Evolutionary conservation across 2,329 filamentous ascomycete genomes (phyloP).

Genomic region (Colletotrichum gigasporum): DNA sequence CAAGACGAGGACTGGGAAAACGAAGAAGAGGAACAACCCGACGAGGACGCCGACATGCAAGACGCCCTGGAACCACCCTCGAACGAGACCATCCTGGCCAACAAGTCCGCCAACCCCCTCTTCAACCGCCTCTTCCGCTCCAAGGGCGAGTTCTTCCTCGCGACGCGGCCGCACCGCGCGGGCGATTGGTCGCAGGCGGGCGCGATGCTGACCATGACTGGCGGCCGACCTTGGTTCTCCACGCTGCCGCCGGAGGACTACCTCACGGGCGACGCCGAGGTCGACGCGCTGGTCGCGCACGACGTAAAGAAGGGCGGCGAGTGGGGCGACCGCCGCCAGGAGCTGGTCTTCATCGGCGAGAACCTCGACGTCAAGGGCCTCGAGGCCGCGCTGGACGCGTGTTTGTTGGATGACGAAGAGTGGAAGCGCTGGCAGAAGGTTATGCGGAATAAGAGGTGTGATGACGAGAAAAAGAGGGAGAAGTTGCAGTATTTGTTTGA

Average conservation of each 20-base stretch:
- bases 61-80: slow-evolving; percentile 44
- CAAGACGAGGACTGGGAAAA: slow-evolving; percentile 36
- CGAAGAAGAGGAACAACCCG: slow-evolving; percentile 36
- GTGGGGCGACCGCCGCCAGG: slow-evolving; percentile 77
- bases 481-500: slow-evolving; percentile 62
- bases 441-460: slow-evolving; percentile 53
- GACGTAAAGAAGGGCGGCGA: slow-evolving; percentile 63
- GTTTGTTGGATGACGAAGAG: slow-evolving; percentile 70
- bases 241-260: slow-evolving; percentile 63
- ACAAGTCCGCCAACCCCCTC: slow-evolving; percentile 62
- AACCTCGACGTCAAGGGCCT: slow-evolving; percentile 63
- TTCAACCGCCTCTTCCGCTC: slow-evolving; percentile 68
- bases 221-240: slow-evolving; percentile 67
- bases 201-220: slow-evolving; percentile 69
- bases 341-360: slow-evolving; percentile 79
- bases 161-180: slow-evolving; percentile 62
- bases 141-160: slow-evolving; percentile 70
- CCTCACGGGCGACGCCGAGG: slow-evolving; percentile 55
- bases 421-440: slow-evolving; percentile 61
- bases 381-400: slow-evolving; percentile 64
- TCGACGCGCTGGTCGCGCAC: slow-evolving; percentile 57
- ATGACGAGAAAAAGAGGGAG: slow-evolving; percentile 52
- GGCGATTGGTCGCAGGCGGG: slow-evolving; percentile 73
- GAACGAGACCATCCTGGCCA: slow-evolving; percentile 59
- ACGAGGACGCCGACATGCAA: slow-evolving; percentile 36